Conservation (phyloP, 2,329 filamentous ascomycete genomes). For the Didymosphaeria variabile region DNA sequence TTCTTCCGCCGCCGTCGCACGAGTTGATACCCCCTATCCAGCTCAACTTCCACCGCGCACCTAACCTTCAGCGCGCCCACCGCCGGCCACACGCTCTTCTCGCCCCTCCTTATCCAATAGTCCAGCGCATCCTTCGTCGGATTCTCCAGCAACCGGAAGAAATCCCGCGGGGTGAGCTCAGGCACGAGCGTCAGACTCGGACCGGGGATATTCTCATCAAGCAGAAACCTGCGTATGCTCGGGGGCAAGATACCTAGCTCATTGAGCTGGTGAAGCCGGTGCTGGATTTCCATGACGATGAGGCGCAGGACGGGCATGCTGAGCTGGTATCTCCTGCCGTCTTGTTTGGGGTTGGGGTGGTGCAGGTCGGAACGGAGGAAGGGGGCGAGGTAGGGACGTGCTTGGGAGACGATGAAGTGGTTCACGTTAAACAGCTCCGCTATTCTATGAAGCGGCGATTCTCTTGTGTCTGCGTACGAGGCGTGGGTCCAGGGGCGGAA, state of each 20-base stretch:
- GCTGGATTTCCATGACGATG: slow-evolving; percentile 78
- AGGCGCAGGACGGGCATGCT: slow-evolving; percentile 68
- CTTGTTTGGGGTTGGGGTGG: slow-evolving; percentile 69
- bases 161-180: slow-evolving; percentile 76
- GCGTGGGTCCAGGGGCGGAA: slow-evolving; percentile 73
- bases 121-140: slow-evolving; percentile 78
- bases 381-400: slow-evolving; percentile 86
- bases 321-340: slow-evolving; percentile 65
- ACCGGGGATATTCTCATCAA: slow-evolving; percentile 83
- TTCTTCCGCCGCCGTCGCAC: slow-evolving; percentile 66
- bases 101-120: slow-evolving; percentile 86
- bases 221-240: slow-evolving; percentile 76
- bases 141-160: slow-evolving; percentile 81
- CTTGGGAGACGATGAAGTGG: slow-evolving; percentile 94
- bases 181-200: slow-evolving; percentile 84
- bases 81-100: slow-evolving; percentile 90
- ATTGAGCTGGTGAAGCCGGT: slow-evolving; percentile 83
- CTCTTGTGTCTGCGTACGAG: slow-evolving; percentile 69
- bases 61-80: slow-evolving; percentile 82
- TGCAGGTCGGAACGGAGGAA: slow-evolving; percentile 85
- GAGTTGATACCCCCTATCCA: slow-evolving; percentile 85
- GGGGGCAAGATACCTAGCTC: slow-evolving; percentile 76
- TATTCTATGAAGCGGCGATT: slow-evolving; percentile 74
- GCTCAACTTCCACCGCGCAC: slow-evolving; percentile 85
- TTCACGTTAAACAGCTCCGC: slow-evolving; percentile 91